A percentile compares a stretch with the other conserved stretches of the same genome.
Conservation (phyloP, 2,329 filamentous ascomycete species). For the Pseudogymnoascus sp. region DNA sequence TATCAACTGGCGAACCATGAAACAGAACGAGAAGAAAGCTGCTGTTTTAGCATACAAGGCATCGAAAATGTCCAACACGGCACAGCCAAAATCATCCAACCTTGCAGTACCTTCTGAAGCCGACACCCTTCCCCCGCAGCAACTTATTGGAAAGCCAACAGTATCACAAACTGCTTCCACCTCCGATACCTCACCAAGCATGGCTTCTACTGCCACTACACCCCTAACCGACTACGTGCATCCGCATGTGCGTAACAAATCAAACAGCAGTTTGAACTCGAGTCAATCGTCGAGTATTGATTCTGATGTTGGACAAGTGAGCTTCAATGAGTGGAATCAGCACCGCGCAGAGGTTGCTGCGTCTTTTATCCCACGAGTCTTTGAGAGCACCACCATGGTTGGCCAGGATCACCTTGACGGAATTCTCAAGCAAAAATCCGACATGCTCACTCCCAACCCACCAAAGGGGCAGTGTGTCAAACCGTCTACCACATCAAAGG, state of each 20-base stretch:
- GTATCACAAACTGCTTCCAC: background rate
- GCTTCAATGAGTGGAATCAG: background rate
- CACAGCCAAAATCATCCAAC: background rate
- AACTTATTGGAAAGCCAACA: background rate
- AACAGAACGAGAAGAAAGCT: background rate
- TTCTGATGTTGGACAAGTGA: background rate
- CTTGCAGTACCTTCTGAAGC: background rate
- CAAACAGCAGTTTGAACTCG: background rate
- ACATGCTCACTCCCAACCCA: background rate
- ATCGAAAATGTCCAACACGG: background rate
- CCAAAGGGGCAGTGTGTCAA: background rate
- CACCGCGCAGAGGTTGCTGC: background rate
- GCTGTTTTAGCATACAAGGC: background rate
- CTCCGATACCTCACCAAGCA: background rate
- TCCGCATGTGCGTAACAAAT: background rate
- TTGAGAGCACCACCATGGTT: background rate
- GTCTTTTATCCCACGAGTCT: background rate
- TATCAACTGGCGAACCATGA: background rate
- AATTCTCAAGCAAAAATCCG: background rate
- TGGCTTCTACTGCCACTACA: background rate
- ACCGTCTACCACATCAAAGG: background rate
- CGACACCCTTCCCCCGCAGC: background rate
- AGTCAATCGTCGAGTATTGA: background rate
- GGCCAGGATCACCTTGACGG: background rate
- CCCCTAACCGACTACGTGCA: background rate